phyloP scores from a whole-genome alignment of 2,329 filamentous ascomycete genomes.

The Teratosphaeria pseudoeucalypti region DNA sequence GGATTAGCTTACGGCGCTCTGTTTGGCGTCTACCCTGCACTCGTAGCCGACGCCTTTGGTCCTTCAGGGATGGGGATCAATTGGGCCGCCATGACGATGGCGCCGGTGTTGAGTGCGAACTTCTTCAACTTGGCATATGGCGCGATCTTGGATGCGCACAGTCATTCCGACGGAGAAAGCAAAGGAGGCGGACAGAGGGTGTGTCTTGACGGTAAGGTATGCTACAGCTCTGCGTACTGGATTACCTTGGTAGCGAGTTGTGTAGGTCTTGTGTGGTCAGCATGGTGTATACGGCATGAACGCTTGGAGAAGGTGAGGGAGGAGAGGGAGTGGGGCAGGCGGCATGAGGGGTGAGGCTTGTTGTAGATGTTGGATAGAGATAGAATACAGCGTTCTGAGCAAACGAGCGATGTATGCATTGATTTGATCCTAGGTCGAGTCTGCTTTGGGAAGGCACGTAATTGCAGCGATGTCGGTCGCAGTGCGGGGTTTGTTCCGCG shows the following conservation, averaged over 20 bases:
- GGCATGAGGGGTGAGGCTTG: constrained; percentile 5
- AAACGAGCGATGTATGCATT: background rate
- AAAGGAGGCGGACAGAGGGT: constrained; percentile 43
- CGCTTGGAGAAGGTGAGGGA: constrained; percentile 17
- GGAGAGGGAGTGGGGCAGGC: constrained; percentile 3
- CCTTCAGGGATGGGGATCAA: constrained; percentile 84
- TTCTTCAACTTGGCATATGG: constrained; percentile 92
- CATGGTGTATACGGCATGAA: constrained; percentile 52
- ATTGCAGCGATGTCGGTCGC: background rate
- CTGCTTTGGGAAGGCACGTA: background rate
- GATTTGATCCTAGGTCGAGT: background rate
- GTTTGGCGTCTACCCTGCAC: constrained; percentile 86
- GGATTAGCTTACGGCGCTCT: constrained; percentile 87
- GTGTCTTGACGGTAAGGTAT: constrained; percentile 67
- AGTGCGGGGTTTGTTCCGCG: background rate
- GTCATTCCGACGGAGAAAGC: constrained; percentile 52
- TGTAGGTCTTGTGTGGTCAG: constrained; percentile 55
- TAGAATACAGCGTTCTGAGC: background rate
- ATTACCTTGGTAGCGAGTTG: constrained; percentile 65
- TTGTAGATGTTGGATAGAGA: background rate
- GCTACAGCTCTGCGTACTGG: constrained; percentile 72
- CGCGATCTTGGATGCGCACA: constrained; percentile 69
- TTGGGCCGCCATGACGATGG: constrained; percentile 90
- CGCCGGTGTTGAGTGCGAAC: constrained; percentile 78
- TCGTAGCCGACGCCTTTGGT: constrained; percentile 80